phyloP scores from a whole-genome alignment of 2,329 filamentous ascomycete genomes.

The Pyrenophora tritici-repentis region DNA sequence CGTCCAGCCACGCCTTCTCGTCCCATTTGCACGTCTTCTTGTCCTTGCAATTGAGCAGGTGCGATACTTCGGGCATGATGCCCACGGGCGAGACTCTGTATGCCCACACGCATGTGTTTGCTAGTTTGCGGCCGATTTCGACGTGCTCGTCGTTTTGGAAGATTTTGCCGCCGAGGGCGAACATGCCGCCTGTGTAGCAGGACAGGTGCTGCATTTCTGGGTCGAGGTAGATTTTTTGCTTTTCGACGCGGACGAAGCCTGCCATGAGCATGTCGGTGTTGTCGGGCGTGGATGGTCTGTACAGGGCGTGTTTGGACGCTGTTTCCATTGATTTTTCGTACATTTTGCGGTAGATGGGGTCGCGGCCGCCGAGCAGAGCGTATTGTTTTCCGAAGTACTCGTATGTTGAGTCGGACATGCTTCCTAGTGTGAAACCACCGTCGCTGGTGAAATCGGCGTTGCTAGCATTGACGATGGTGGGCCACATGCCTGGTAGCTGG shows the following conservation, averaged over 20 bases:
- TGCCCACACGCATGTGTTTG: conserved; percentile 67
- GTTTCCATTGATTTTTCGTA: conserved; percentile 59
- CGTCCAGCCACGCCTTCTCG: conserved; percentile 56
- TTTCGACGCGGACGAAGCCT: conserved; percentile 49
- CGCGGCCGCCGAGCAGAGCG: conserved; percentile 51
- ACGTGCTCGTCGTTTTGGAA: conserved; percentile 61
- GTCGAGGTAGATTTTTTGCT: conserved; percentile 42
- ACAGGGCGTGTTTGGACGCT: conserved; percentile 53
- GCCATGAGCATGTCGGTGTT: conserved; percentile 54
- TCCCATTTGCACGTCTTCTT: conserved; percentile 58
- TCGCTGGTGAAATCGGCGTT: conserved; percentile 50
- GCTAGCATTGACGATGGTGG: conserved; percentile 50
- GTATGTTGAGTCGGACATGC: conserved; percentile 48
- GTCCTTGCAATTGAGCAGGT: conserved; percentile 56
- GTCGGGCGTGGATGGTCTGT: conserved; percentile 55
- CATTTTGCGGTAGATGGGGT: conserved; percentile 55
- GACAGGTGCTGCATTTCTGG: conserved; percentile 63
- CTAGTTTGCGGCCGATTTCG: conserved; percentile 60
- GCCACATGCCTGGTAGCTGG: conserved; percentile 55
- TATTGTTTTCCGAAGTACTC: conserved; percentile 48
- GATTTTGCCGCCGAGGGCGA: conserved; percentile 62
- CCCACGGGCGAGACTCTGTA: conserved; percentile 62
- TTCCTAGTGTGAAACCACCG: conserved; percentile 41
- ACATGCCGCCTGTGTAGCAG: conserved; percentile 67
- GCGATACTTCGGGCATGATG: conserved; percentile 66